Percentiles rank a stretch among this genome's conserved stretches.
phyloP scores from a whole-genome alignment of 2,329 filamentous ascomycete genomes.

The Lasiodiplodia sp. region DNA sequence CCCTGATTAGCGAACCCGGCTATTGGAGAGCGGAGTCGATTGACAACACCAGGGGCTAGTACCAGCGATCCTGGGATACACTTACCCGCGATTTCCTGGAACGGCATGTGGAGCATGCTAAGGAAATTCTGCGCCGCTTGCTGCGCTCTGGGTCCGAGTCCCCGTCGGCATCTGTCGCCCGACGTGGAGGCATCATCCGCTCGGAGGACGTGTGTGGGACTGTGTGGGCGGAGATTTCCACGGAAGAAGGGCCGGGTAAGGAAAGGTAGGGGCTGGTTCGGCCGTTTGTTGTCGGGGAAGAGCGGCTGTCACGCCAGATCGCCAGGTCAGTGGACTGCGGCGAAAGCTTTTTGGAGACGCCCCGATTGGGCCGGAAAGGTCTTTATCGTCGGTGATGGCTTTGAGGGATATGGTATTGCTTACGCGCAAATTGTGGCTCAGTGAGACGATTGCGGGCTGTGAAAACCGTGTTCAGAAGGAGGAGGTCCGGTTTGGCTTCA shows the following conservation, averaged over 20 bases:
- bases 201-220: not conserved
- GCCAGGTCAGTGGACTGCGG: too few relatives aligned
- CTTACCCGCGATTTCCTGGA: slow-evolving; percentile 45
- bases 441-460: too few relatives aligned
- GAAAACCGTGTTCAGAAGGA: too few relatives aligned
- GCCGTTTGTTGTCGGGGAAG: not conserved
- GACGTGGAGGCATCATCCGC: not conserved
- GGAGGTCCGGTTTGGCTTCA: too few relatives aligned
- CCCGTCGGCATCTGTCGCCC: not conserved
- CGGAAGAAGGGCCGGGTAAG: not conserved
- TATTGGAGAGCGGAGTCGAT: not conserved
- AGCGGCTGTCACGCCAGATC: too few relatives aligned
- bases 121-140: slow-evolving; percentile 49
- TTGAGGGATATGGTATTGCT: too few relatives aligned
- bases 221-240: too few relatives aligned
- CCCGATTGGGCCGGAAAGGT: too few relatives aligned
- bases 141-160: slow-evolving; percentile 9
- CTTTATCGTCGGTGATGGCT: too few relatives aligned
- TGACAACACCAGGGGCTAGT: not conserved
- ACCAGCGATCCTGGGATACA: too few relatives aligned
- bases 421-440: too few relatives aligned
- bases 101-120: slow-evolving; percentile 51
- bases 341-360: too few relatives aligned
- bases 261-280: not conserved
- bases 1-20: not conserved